Conservation (phyloP, 495 filamentous ascomycete genomes). For the Penicillium cosmopolitanum region DNA sequence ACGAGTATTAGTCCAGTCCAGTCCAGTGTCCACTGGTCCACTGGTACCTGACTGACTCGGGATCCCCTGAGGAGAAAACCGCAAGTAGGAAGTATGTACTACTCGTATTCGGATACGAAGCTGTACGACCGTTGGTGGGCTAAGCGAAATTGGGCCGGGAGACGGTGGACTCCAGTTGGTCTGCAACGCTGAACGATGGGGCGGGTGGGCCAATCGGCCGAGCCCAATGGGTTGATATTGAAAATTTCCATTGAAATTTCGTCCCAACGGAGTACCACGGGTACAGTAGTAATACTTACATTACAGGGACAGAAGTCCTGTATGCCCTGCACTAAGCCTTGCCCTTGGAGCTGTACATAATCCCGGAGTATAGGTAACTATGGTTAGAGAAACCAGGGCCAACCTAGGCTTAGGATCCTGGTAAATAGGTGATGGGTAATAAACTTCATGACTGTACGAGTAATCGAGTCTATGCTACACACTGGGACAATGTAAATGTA, state of each 20-base stretch:
- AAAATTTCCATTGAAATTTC: constrained; percentile 18
- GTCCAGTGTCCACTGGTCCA: no score
- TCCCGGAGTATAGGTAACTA: no score
- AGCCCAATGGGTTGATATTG: constrained; percentile 27
- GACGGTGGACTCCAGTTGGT: constrained; percentile 36
- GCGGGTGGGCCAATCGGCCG: constrained; percentile 22
- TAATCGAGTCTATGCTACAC: no score
- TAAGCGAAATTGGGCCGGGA: constrained; percentile 44
- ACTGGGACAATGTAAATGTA: neutral
- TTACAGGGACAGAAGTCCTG: neutral
- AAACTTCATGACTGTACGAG: neutral
- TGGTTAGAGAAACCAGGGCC: no score
- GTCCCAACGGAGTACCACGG: constrained; percentile 7
- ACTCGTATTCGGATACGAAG: constrained; percentile 6
- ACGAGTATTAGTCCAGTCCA: no score
- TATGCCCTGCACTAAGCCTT: neutral
- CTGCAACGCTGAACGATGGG: constrained; percentile 25
- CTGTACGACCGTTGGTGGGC: constrained; percentile 29
- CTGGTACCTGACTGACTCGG: no score
- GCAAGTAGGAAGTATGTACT: no score
- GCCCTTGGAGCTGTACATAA: no score
- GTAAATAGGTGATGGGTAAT: neutral
- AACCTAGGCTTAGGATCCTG: no score
- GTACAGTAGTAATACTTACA: neutral
- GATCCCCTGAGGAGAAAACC: neutral